Percentiles rank a stretch among this genome's conserved stretches.
Evolutionary conservation across 2,329 filamentous ascomycete genomes (phyloP).

Genomic region (Nothopassalora personata): DNA sequence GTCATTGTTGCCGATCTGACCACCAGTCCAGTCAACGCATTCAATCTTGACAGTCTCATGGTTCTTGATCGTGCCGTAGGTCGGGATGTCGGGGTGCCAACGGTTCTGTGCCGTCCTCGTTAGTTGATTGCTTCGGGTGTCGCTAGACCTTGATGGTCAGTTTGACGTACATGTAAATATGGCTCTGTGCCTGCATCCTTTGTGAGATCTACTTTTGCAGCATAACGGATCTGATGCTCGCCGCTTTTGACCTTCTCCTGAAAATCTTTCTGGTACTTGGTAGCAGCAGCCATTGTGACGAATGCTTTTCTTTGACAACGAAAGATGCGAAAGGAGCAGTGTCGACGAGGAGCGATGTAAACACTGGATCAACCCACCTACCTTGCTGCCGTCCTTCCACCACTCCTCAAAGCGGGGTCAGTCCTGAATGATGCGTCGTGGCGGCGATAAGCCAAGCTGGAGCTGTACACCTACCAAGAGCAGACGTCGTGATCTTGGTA

Average conservation of each 20-base stretch:
- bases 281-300: background rate
- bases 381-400: background rate
- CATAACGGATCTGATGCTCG: conserved; percentile 48
- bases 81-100: conserved; percentile 89
- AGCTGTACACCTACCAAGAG: background rate
- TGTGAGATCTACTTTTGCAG: conserved; percentile 66
- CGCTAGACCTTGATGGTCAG: conserved; percentile 13
- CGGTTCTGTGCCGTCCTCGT: conserved; percentile 55
- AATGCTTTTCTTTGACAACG: no score
- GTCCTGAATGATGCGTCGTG: background rate
- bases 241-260: conserved; percentile 1
- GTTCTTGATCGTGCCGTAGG: conserved; percentile 66
- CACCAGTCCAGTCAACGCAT: conserved; percentile 70
- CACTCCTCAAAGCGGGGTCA: background rate
- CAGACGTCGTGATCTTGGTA: background rate
- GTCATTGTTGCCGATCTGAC: conserved; percentile 85
- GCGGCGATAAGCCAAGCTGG: background rate
- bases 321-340: background rate
- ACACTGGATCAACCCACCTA: background rate
- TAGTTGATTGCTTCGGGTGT: conserved; percentile 7
- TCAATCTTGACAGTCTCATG: conserved; percentile 90
- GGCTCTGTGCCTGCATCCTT: conserved; percentile 66
- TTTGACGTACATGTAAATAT: conserved; percentile 28
- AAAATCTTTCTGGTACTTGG: background rate
- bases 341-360: background rate